Evolutionary conservation across 495 filamentous ascomycete genomes (phyloP).

Genomic region (Talaromyces stipitatus): DNA sequence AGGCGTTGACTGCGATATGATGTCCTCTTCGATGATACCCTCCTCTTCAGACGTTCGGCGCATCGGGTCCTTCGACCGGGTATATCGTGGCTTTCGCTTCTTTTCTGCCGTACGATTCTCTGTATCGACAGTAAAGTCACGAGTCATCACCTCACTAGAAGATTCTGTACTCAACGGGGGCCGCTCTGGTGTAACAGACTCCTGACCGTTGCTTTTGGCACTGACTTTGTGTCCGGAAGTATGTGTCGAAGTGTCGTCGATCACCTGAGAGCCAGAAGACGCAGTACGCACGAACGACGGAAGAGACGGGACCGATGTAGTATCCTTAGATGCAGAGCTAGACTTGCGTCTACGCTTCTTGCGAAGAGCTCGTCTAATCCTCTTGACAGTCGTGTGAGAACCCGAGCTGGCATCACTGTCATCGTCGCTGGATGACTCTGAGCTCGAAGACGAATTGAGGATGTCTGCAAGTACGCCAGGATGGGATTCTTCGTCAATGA

Average conservation of each 20-base stretch:
- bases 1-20: constrained; percentile 15
- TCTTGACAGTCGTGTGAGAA: constrained; percentile 67
- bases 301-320: constrained; percentile 21
- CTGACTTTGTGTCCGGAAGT: background rate
- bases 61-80: background rate
- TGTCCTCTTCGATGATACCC: constrained; percentile 1
- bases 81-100: constrained; percentile 8
- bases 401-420: constrained; percentile 59
- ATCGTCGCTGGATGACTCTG: constrained; percentile 52
- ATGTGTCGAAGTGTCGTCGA: background rate
- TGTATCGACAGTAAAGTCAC: background rate
- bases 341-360: constrained; percentile 64
- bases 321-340: constrained; percentile 60
- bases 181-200: background rate
- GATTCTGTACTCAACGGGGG: background rate
- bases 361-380: constrained; percentile 63
- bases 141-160: background rate
- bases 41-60: constrained; percentile 9
- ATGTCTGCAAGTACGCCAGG: constrained; percentile 79
- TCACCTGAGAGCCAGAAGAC: constrained; percentile 5
- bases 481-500: constrained; percentile 81
- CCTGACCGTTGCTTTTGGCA: background rate
- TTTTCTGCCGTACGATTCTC: background rate
- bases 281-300: constrained; percentile 5
- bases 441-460: constrained; percentile 62